Evolutionary conservation across 2,329 filamentous ascomycete genomes (phyloP).

Genomic region (Curvularia spicifera): DNA sequence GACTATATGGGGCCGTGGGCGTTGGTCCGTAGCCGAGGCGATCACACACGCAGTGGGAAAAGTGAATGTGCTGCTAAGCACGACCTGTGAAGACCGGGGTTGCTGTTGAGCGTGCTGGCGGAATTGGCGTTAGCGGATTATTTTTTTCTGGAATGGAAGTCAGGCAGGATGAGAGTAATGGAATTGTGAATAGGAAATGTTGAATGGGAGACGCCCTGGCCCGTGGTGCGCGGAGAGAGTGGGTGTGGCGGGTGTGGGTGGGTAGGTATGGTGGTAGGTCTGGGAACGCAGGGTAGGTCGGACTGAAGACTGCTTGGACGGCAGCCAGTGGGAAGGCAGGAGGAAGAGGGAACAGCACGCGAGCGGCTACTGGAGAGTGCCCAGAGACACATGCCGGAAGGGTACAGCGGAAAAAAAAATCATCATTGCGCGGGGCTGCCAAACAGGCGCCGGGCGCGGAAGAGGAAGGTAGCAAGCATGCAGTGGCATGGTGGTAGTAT

Average conservation of each 20-base stretch:
- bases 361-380: slow-evolving; percentile 4
- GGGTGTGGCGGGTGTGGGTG: slow-evolving; percentile 3
- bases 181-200: background rate
- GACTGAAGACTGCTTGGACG: slow-evolving; percentile 11
- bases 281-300: background rate
- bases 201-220: slow-evolving; percentile 1
- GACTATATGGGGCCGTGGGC: slow-evolving; percentile 9
- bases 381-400: slow-evolving; percentile 9
- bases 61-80: slow-evolving; percentile 19
- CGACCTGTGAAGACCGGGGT: slow-evolving; percentile 11
- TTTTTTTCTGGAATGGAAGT: background rate
- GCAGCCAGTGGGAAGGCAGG: slow-evolving; percentile 2
- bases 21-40: slow-evolving; percentile 13
- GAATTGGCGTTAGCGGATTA: slow-evolving; percentile 23
- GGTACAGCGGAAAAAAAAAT: slow-evolving; percentile 5
- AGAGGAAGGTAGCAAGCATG: slow-evolving; percentile 21
- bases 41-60: slow-evolving; percentile 11
- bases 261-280: background rate
- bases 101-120: slow-evolving; percentile 20
- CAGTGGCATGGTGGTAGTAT: slow-evolving; percentile 19
- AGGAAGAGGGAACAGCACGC: slow-evolving; percentile 8
- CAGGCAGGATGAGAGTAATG: background rate
- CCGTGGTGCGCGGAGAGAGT: slow-evolving; percentile 8
- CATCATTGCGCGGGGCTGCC: slow-evolving; percentile 12
- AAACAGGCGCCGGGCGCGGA: slow-evolving; percentile 22